Conservation (phyloP, 176 grass and related monocot genomes). For the Musa itinerans region DNA sequence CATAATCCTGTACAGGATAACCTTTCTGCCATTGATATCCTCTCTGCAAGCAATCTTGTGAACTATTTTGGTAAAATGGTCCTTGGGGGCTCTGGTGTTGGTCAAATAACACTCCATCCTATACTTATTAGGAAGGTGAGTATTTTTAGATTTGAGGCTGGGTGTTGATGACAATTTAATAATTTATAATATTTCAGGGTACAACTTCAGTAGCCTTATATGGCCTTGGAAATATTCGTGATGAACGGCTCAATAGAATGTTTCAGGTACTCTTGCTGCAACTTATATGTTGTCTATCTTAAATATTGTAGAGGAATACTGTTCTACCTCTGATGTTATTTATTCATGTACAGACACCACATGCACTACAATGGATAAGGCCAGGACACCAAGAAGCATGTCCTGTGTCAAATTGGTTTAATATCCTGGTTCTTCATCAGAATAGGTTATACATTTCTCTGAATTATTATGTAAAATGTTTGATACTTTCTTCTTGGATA, state of each 20-base stretch:
- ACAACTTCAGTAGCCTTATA: constrained; percentile 59
- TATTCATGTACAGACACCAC: constrained; percentile 42
- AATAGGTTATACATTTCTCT: constrained; percentile 39
- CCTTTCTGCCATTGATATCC: constrained; percentile 56
- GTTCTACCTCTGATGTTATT: background rate
- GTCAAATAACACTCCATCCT: constrained; percentile 51
- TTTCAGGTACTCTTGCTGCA: constrained; percentile 45
- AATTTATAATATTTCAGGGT: constrained; percentile 40
- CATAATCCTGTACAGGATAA: constrained; percentile 56
- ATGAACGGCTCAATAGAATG: constrained; percentile 60
- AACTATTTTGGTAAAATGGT: constrained; percentile 91
- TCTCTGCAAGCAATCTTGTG: constrained; percentile 63
- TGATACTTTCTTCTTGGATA: background rate
- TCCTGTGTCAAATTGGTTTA: constrained; percentile 60
- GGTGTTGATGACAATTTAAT: background rate
- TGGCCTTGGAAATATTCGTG: constrained; percentile 69
- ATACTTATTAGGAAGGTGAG: constrained; percentile 66
- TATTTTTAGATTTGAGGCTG: background rate
- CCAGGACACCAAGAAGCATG: constrained; percentile 41
- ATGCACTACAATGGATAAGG: constrained; percentile 56
- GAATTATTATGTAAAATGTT: background rate
- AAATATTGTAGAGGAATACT: constrained; percentile 8
- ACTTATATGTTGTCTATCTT: constrained; percentile 6
- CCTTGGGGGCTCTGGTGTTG: constrained; percentile 48
- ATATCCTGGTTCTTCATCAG: constrained; percentile 81